phyloP scores from a whole-genome alignment of 1,284 basidiomycete genomes.

The Marasmius sp. region DNA sequence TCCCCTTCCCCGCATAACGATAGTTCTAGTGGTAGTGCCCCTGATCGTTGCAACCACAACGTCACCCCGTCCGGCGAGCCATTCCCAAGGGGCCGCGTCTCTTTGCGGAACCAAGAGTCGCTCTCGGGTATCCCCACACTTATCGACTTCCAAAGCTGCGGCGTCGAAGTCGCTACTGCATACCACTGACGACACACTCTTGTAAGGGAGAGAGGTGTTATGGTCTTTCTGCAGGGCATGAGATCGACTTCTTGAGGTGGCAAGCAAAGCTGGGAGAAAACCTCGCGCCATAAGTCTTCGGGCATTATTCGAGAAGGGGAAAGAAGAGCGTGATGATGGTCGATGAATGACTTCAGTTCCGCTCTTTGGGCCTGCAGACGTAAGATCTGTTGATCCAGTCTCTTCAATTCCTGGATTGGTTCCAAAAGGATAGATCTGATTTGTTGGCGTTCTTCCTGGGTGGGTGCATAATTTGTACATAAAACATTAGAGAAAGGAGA shows the following conservation, averaged over 20 bases:
- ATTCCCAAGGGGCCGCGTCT: neutral
- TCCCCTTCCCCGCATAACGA: neutral
- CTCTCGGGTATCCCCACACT: neutral
- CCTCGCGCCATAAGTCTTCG: neutral
- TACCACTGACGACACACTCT: neutral
- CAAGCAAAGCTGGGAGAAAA: neutral
- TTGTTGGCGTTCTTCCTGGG: neutral
- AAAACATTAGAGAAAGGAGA: neutral
- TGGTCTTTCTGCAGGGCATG: neutral
- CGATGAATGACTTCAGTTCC: neutral
- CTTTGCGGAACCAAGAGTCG: too few relatives aligned
- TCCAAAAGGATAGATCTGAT: neutral
- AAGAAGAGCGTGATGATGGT: neutral
- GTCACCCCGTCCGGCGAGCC: neutral
- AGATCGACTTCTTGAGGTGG: neutral
- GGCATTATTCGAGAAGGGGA: neutral
- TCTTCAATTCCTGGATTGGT: neutral
- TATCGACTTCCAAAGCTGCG: neutral
- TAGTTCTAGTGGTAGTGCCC: neutral
- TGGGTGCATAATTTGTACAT: neutral
- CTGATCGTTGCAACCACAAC: neutral
- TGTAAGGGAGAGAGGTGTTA: neutral
- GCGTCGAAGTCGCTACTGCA: neutral
- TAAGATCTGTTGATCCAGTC: neutral
- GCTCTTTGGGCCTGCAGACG: neutral